Conservation (phyloP, 2,329 filamentous ascomycete genomes). For the Nemania serpens region DNA sequence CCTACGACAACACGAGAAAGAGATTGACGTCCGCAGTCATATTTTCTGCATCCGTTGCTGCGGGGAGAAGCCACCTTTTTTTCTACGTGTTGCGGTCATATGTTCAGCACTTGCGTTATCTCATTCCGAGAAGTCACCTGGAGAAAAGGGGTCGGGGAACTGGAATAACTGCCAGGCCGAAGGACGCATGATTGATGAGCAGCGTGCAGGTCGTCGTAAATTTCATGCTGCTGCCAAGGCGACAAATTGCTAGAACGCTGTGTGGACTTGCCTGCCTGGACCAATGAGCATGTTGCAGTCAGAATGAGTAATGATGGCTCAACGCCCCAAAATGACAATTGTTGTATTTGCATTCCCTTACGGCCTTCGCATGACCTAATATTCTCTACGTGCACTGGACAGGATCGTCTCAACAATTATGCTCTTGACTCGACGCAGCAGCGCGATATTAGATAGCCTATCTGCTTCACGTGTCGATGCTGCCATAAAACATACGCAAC, state of each 20-base stretch:
- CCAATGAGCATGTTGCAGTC: constrained; percentile 18
- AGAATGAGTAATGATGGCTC: constrained; percentile 22
- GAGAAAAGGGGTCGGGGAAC: constrained; percentile 4
- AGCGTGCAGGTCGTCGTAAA: constrained; percentile 11
- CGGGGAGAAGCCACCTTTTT: not conserved
- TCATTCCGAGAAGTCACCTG: not conserved
- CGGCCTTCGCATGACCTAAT: not conserved
- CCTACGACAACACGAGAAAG: not conserved
- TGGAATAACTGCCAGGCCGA: constrained; percentile 5
- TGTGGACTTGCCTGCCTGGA: not conserved
- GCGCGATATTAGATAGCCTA: not conserved
- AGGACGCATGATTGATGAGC: constrained; percentile 7
- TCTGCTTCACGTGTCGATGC: not conserved
- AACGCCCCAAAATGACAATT: constrained; percentile 6
- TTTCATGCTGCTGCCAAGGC: constrained; percentile 22
- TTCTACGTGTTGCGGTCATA: constrained; percentile 7
- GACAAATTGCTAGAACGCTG: not conserved
- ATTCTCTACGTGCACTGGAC: not conserved
- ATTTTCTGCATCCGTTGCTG: not conserved
- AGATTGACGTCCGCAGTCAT: not conserved
- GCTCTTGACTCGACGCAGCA: not conserved
- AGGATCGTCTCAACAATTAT: not conserved
- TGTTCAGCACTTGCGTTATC: not conserved
- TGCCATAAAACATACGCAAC: not conserved
- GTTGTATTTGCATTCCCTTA: constrained; percentile 12